Evolutionary conservation across 192 early-diverging fungal genomes (phyloP), one percentile per base, ranked within the genome.

Genomic region (Coemansia sp.): DNA sequence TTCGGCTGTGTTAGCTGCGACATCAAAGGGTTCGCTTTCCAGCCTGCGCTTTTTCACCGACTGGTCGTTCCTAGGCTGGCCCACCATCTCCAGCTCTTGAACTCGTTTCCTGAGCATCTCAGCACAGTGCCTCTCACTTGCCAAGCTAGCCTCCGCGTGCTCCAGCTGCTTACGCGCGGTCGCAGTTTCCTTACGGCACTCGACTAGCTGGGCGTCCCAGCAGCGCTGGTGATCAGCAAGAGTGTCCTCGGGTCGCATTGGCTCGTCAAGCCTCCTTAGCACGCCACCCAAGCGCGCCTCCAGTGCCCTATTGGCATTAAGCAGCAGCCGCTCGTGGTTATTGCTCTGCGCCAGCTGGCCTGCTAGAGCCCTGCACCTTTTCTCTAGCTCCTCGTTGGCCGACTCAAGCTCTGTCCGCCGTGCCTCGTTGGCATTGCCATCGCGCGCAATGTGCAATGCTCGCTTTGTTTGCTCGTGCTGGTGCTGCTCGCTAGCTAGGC

Each of bases 181-280:
- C 4, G 14, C 40, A 1, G 58, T 23, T 14, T 51, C 48, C 23
- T 23, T 42, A 9, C 58, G 33, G 13, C 47, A 36, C 39, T 60
- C 58, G 5, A 56, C 31, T n/a, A 68, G 49, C 47, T 60, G 65
- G 18, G 33, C 38, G n/a, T 68, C 65, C 48, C 38, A 36, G 21
- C 29, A 17, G 14, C 51, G 43, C 37, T 38, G 32, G 14, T 60
- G 48, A 27, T 51, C 40, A 10, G 48, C 29, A 21, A 53, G 31
- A 7, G 48, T 29, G 19, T 60, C 53, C 2, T 32, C 41, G 13
- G 64, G 21, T 21, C 9, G 27, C 1, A 39, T 49, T 22, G 36
- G 36, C n/a, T 35, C 35, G n/a, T 36, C 53, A 8, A 62, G 34
- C 34, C 46, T 35, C 11, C 35, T 53, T 1, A 59, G 47, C 3